phyloP scores from a whole-genome alignment of 2,329 filamentous ascomycete genomes.

The Epichloe festucae region DNA sequence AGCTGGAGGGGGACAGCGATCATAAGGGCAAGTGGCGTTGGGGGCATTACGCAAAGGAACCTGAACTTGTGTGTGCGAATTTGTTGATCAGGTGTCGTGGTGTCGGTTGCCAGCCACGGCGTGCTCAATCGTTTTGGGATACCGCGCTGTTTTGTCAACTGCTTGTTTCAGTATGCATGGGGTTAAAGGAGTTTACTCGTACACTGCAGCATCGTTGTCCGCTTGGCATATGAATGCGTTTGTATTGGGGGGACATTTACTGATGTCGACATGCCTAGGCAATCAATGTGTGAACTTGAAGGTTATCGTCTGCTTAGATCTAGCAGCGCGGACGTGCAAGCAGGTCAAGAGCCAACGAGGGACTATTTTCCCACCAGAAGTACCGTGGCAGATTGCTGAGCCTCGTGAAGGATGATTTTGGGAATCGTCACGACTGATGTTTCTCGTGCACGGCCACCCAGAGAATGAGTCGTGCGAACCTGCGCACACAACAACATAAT shows the following conservation, averaged over 20 bases:
- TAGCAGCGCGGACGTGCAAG: too few species aligned
- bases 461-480: too few species aligned
- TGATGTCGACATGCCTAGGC: not conserved
- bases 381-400: too few species aligned
- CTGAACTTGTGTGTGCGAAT: too few species aligned
- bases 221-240: not conserved
- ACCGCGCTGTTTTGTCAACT: not conserved
- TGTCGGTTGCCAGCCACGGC: not conserved
- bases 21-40: not conserved
- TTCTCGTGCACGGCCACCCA: too few species aligned
- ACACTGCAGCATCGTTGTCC: not conserved
- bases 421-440: too few species aligned
- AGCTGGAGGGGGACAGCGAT: constrained; percentile 7
- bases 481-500: too few species aligned
- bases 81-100: not conserved
- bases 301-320: too few species aligned
- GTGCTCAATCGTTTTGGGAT: not conserved
- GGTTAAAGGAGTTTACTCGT: not conserved
- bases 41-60: not conserved
- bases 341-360: too few species aligned
- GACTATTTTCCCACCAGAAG: too few species aligned
- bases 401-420: too few species aligned
- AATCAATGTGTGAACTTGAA: too few species aligned
- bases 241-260: not conserved
- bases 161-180: not conserved